Evolutionary conservation across 2,329 filamentous ascomycete species (phyloP), one percentile per base, ranked within the genome.

Genomic region (Teratosphaeria zuluensis): DNA sequence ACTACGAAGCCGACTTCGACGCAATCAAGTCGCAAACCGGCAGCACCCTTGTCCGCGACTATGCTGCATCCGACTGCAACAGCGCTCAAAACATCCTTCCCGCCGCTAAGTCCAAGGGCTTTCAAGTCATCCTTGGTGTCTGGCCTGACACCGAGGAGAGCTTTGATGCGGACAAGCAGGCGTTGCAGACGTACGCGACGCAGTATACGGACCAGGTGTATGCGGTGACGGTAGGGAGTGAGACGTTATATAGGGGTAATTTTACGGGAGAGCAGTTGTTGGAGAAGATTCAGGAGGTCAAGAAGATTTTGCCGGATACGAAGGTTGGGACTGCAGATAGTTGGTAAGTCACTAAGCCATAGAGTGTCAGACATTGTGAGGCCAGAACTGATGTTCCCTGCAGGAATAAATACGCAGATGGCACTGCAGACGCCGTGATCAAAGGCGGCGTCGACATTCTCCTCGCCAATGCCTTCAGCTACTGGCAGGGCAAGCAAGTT

Each of bases 171-270:
- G 86, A 89, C 71, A 83, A 83, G 68, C 72, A 76, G 6, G 84
- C 85, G 12, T 75, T 88, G 58, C 74, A 78, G 56, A 74, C 66
- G 60, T 76, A 79, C 62, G 77, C 76, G 1, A 68, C 73, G 21
- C 65, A 81, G 73, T 80, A 79, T 71, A 75, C 80, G 65, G 78
- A 82, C 60, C 80, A 82, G 59, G 80, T 90, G 63, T 83, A 86
- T 68, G 86, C 81, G 58, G 82, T 89, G 62, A 88, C 86, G 4
- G 84, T 89, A 59, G 87, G 86, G 31, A 88, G 84, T 14, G 87
- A 90, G 76, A 80, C 81, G 5, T 77, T 89, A 53, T 89, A 89
- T 75, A 83, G 86, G 58, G 81, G 82, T 57, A 85, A 84, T 70
- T 82, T 88, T 71, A 86, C 81, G 9, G 85, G 81, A 54, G 69